A percentile compares a stretch with the other conserved stretches of the same genome.
Conservation (phyloP, 1,284 basidiomycete genomes). For the Neolentinus lepideus region DNA sequence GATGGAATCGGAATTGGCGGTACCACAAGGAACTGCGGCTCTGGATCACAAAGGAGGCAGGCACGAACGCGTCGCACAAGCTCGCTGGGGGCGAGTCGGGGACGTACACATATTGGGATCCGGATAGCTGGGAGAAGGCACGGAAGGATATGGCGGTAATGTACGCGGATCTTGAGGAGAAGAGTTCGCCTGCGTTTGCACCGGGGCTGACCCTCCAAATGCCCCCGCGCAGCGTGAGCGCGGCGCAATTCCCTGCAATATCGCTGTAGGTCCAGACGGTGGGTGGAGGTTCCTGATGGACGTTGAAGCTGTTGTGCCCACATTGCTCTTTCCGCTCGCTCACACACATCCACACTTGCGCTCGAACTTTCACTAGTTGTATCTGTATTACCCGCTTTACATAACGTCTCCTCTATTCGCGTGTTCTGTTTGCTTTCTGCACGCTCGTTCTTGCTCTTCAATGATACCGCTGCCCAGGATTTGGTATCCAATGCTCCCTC, state of each 20-base stretch:
- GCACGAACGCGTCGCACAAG: constrained; percentile 78
- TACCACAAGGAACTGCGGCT: constrained; percentile 94
- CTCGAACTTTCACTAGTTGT: neutral
- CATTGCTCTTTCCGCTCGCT: neutral
- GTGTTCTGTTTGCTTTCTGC: neutral
- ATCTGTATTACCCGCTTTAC: neutral
- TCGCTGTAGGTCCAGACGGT: no score
- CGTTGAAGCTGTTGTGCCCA: neutral
- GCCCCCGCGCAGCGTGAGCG: constrained; percentile 13
- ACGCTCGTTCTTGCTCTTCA: neutral
- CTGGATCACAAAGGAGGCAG: constrained; percentile 94
- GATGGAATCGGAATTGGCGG: constrained; percentile 95
- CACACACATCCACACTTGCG: neutral
- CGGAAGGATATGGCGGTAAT: constrained; percentile 83
- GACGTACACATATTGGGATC: constrained; percentile 89
- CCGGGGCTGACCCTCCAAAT: constrained; percentile 47
- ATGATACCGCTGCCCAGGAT: neutral
- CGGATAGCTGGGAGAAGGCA: constrained; percentile 83
- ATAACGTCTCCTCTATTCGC: neutral
- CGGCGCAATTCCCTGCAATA: constrained; percentile 19
- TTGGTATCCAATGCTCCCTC: no score
- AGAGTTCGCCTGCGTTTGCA: constrained; percentile 57
- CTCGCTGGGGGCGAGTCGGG: constrained; percentile 87
- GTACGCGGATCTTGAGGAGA: constrained; percentile 85
- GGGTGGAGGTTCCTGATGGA: no score